A percentile compares a stretch with the other conserved stretches of the same genome.
These are phyloP conservation scores for Casuarina cunninghamiana DNA, from an alignment of 306 rosid genomes.

Conservation along the genomic window DNA sequence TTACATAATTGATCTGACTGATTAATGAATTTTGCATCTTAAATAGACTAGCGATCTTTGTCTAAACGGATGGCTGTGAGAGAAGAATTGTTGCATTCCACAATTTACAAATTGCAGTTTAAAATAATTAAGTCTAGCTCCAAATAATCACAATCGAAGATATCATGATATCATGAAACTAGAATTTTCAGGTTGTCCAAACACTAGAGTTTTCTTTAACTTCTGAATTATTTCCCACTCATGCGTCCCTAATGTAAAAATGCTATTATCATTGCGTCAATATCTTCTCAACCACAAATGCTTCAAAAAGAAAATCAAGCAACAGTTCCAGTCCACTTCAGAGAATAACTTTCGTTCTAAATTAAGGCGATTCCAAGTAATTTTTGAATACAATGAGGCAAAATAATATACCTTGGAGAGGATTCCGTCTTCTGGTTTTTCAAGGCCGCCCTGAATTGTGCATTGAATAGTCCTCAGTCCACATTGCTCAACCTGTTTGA, in stretches of 20 bases:
- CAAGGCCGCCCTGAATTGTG: slow-evolving; percentile 73
- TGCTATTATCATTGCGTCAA: not conserved
- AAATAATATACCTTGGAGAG: slow-evolving; percentile 47
- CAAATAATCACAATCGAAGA: no score
- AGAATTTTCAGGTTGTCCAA: no score
- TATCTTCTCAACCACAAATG: not conserved
- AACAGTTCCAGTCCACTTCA: not conserved
- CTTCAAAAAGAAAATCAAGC: not conserved
- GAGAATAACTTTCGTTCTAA: not conserved
- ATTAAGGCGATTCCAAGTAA: not conserved
- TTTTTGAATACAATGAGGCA: not conserved
- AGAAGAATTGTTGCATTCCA: no score
- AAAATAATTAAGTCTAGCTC: no score
- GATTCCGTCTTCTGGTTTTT: slow-evolving; percentile 57
- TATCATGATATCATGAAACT: no score
- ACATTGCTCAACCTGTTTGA: slow-evolving; percentile 59
- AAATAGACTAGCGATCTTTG: no score
- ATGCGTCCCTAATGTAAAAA: not conserved
- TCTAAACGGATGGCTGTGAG: no score
- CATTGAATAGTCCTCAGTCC: slow-evolving; percentile 91
- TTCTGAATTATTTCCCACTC: no score
- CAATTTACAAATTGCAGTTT: no score
- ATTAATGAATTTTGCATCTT: no score
- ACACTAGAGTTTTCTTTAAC: no score
- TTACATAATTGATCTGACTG: no score